phyloP scores from a whole-genome alignment of 2,329 filamentous ascomycete species.

The Exophiala calicioides region DNA sequence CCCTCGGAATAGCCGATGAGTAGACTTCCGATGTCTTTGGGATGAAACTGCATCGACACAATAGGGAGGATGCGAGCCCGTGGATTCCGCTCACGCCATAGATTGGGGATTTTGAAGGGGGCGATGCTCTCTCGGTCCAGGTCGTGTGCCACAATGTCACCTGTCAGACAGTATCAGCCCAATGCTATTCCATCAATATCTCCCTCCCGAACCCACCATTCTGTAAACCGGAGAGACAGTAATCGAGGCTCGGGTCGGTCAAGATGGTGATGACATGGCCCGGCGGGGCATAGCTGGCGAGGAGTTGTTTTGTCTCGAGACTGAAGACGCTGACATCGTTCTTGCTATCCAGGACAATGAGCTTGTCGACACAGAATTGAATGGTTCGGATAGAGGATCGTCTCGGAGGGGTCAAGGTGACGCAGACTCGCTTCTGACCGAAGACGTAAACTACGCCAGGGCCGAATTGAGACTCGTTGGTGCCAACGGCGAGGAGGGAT shows the following conservation, averaged over 20 bases:
- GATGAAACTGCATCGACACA: slow-evolving; percentile 80
- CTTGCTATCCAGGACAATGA: slow-evolving; percentile 80
- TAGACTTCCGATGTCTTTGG: slow-evolving; percentile 86
- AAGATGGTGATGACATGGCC: slow-evolving; percentile 72
- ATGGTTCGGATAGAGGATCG: slow-evolving; percentile 73
- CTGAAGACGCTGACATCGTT: slow-evolving; percentile 86
- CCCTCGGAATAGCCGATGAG: slow-evolving; percentile 89
- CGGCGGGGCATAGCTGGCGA: slow-evolving; percentile 72
- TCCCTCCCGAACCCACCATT: slow-evolving; percentile 52
- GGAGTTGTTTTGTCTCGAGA: slow-evolving; percentile 65
- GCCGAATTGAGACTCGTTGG: slow-evolving; percentile 81
- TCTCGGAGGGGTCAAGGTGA: slow-evolving; percentile 69
- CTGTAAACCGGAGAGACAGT: slow-evolving; percentile 81
- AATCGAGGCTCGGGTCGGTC: slow-evolving; percentile 89
- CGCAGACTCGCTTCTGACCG: slow-evolving; percentile 77
- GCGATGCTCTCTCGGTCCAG: slow-evolving; percentile 77
- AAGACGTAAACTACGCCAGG: slow-evolving; percentile 86
- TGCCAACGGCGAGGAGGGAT: slow-evolving; percentile 88
- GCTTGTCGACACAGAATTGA: slow-evolving; percentile 82
- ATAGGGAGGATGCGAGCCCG: slow-evolving; percentile 65
- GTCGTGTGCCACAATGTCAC: slow-evolving; percentile 90
- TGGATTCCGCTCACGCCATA: slow-evolving; percentile 76
- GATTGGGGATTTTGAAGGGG: slow-evolving; percentile 79
- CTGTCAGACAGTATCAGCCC: slow-evolving; percentile 35
- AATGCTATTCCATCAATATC: background rate